Percentiles rank a stretch among this genome's conserved stretches.
phyloP scores from a whole-genome alignment of 2,329 filamentous ascomycete genomes.

The Colletotrichum sp. region DNA sequence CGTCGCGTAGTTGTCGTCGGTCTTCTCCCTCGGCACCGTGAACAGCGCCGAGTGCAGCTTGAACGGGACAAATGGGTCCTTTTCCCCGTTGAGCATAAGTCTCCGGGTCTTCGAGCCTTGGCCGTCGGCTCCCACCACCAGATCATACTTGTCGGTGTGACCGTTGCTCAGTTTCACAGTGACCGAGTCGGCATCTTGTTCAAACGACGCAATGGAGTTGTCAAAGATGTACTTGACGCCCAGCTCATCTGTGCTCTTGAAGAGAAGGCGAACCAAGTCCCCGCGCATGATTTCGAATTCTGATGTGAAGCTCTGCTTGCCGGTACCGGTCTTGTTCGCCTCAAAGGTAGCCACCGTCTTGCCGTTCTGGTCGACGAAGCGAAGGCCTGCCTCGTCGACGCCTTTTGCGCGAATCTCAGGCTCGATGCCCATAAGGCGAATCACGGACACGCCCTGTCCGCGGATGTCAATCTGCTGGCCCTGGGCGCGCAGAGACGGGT shows the following conservation, averaged over 20 bases:
- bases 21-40: conserved; percentile 29
- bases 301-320: conserved; percentile 50
- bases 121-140: conserved; percentile 63
- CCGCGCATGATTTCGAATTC: conserved; percentile 67
- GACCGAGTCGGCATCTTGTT: conserved; percentile 37
- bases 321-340: conserved; percentile 44
- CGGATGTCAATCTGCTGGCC: conserved; percentile 54
- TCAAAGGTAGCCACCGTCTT: conserved; percentile 41
- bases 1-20: conserved; percentile 20
- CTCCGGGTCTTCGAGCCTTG: conserved; percentile 53
- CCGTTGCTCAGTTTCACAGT: conserved; percentile 48
- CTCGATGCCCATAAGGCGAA: conserved; percentile 44
- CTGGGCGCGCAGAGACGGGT: conserved; percentile 36
- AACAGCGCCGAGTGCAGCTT: conserved; percentile 36
- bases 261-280: conserved; percentile 56
- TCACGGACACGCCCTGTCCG: conserved; percentile 42
- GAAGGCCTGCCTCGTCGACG: conserved; percentile 53
- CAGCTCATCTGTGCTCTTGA: conserved; percentile 39
- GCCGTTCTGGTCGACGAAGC: conserved; percentile 47
- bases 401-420: conserved; percentile 35
- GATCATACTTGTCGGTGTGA: conserved; percentile 46
- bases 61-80: conserved; percentile 28
- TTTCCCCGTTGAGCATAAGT: conserved; percentile 37
- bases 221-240: conserved; percentile 32
- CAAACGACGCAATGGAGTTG: conserved; percentile 27